Evolutionary conservation across 2,329 filamentous ascomycete genomes (phyloP), one percentile per base, ranked within the genome.

Genomic region (Botrytis cinerea): DNA sequence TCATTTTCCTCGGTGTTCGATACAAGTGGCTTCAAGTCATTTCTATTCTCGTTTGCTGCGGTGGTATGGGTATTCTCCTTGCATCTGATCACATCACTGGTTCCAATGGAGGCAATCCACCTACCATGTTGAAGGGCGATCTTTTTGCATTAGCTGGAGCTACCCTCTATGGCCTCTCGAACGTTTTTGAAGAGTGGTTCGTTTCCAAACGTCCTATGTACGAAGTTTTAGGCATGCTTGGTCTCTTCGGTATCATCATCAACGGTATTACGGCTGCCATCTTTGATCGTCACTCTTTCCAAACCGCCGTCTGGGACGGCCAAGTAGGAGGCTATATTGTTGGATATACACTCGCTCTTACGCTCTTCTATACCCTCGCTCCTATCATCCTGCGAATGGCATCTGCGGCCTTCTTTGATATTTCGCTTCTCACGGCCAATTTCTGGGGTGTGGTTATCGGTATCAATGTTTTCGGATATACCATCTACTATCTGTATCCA

Each of bases 371-470:
- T 85, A 90, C 91, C 12, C 86, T 96, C 4, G 94, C 93, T 0
- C 96, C 96, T 0, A 84, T 98, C 72, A 87, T 99, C 76, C 91
- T 98, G 83, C 93, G 96, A 77, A 92, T 98, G 85, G 92, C 92
- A 43, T 93, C 90, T 25, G 96, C 96, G 4, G 95, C 95, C 32
- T 98, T 99, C 84, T 97, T 98, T 86, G 97, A 99, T 83, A 97
- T 98, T 80, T 95, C 92, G 12, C 86, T 99, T 77, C 86, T 99
- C 74, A 98, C 96, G 2, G 93, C 91, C 78, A 98, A 97, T 84
- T 98, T 98, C 85, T 99, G 96, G 96, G 95, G 94, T 77, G 92
- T 97, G 75, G 92, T 97, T 77, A 95, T 99, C 78, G 96, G 96
- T 68, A 89, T 97, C 78, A 88, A 91, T 81, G 93, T 98, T 67